Conservation (phyloP, 2,329 filamentous ascomycete species). For the Akanthomyces uredinophilus region DNA sequence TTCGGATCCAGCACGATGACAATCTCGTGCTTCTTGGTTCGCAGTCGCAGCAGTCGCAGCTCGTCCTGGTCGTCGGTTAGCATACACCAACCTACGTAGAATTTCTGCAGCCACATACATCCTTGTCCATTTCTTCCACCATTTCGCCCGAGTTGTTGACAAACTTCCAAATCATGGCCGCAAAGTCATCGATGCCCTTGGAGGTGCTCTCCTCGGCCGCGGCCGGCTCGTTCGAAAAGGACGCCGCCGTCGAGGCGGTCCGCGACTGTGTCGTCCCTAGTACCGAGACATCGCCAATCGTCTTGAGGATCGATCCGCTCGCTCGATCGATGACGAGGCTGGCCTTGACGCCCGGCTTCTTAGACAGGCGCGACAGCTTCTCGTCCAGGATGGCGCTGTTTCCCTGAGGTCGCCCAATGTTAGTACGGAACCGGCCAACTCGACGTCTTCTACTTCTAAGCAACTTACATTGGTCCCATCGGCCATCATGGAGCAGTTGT, state of each 20-base stretch:
- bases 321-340: conserved; percentile 69
- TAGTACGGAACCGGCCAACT: background rate
- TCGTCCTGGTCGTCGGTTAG: conserved; percentile 55
- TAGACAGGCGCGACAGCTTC: conserved; percentile 63
- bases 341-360: conserved; percentile 74
- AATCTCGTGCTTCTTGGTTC: conserved; percentile 81
- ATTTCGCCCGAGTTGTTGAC: conserved; percentile 63
- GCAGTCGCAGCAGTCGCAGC: conserved; percentile 66
- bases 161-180: conserved; percentile 70
- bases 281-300: conserved; percentile 61
- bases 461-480: conserved; percentile 22
- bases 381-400: conserved; percentile 57
- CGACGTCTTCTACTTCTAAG: background rate
- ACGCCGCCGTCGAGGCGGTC: conserved; percentile 31
- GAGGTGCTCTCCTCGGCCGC: conserved; percentile 43
- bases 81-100: background rate
- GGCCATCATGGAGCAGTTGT: conserved; percentile 19
- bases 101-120: conserved; percentile 40
- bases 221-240: conserved; percentile 42
- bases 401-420: conserved; percentile 33
- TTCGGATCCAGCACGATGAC: conserved; percentile 78
- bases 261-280: conserved; percentile 39
- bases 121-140: conserved; percentile 67
- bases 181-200: conserved; percentile 65
- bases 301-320: conserved; percentile 69